Conservation (phyloP, 2,329 filamentous ascomycete species). For the Venturia nashicola region DNA sequence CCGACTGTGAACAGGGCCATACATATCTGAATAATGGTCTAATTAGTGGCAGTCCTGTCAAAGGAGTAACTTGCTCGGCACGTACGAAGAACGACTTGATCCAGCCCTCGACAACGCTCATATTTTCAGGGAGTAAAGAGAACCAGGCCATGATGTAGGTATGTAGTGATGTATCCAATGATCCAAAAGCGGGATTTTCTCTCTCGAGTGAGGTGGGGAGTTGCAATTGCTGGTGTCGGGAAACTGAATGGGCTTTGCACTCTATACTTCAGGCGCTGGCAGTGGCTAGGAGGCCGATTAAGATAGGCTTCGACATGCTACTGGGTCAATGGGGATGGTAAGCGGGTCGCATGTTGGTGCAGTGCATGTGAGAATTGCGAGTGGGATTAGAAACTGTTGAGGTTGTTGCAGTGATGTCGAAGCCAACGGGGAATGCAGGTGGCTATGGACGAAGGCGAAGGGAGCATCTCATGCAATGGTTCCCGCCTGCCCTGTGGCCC, state of each 20-base stretch:
- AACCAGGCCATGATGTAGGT: conserved; percentile 44
- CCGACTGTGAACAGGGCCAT: conserved; percentile 48
- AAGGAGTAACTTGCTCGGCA: background rate
- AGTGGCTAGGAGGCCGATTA: background rate
- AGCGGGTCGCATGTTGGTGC: background rate
- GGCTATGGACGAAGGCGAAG: too few relatives aligned
- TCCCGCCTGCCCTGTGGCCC: background rate
- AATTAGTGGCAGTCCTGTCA: background rate
- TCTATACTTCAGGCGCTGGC: background rate
- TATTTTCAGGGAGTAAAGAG: conserved; percentile 48
- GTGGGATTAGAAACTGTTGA: background rate
- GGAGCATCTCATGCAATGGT: background rate
- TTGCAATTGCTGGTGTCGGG: background rate
- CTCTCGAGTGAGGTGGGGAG: conserved; percentile 2
- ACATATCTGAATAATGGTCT: conserved; percentile 35
- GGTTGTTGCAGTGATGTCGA: background rate
- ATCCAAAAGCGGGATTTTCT: background rate
- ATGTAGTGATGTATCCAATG: background rate
- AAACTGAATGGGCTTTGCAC: background rate
- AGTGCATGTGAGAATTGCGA: background rate
- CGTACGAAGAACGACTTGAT: conserved; percentile 50
- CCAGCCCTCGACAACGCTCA: conserved; percentile 49
- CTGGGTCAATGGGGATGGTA: background rate
- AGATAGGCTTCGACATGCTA: background rate
- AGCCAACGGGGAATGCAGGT: too few relatives aligned